Base-by-base conservation (phyloP, 1,139 yeast species). In the Suhomyces kunorum region DNA sequence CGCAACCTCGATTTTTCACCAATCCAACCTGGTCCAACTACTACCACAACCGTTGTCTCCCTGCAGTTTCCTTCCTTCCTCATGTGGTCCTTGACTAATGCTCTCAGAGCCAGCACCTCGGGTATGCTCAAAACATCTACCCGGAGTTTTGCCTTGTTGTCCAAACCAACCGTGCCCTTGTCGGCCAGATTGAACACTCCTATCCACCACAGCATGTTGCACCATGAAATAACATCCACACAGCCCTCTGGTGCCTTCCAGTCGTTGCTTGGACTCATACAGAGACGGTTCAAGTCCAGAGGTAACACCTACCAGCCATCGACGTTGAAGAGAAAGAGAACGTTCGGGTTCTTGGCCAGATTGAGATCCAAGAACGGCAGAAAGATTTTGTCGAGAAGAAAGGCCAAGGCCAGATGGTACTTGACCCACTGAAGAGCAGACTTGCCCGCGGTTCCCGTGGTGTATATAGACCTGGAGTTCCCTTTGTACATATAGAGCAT, bases 231-330 rank as follows among this genome's bases (percentile, higher is more conserved):
- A 32, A 28, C 43, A 28, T 29, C 39, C 14, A 38, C 40, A 37
- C 39, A 29, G 18, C 44, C 34, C 19, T 34, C 46, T 19, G 40
- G 47, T 27, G 61, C 65, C 6, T 51, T 64, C 30, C 59, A 53
- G 40, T 48, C 58, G 28, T 44, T 66, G 6, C 43, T 66, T 41
- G 64, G 77, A 57, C 63, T 79, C 49, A 55, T 75, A 54, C 77
- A 76, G 58, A 65, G 73, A 66, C 78, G 96, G 69, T 83, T 90
- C 83, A 83, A 86, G 60, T 74, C 89, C 20, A 81, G 95, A 71
- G 98, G 98, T 65, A 86, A 88, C 66, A 88, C 96, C 16, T 92
- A 85, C 64, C 98, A 90, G 63, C 98, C 98, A 33, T 84, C 90
- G 44, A 89, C 95, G 1, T 70, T 87, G 48, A 88, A 87, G 60